These are phyloP conservation scores for Epichloe coenophiala DNA, from an alignment of 2,329 filamentous ascomycete genomes.

Conservation along the genomic window DNA sequence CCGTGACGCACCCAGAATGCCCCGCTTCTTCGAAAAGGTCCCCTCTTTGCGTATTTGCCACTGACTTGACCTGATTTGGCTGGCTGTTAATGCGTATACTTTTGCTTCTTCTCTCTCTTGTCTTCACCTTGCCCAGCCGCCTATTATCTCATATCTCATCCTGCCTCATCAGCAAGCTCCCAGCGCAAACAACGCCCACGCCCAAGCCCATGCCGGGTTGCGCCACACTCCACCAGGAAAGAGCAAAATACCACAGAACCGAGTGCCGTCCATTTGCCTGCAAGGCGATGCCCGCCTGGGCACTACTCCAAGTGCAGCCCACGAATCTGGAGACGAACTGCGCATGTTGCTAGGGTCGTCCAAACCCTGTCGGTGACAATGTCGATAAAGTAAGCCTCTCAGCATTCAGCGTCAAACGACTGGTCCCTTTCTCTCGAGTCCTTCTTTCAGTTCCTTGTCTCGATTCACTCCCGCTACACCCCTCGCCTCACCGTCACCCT, in stretches of 20 bases:
- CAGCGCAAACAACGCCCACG: not conserved
- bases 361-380: constrained; percentile 28
- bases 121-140: constrained; percentile 6
- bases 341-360: constrained; percentile 16
- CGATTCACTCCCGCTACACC: constrained; percentile 1
- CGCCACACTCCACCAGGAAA: not conserved
- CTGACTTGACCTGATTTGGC: no score
- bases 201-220: not conserved
- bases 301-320: constrained; percentile 1
- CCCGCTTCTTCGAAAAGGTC: no score
- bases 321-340: constrained; percentile 3
- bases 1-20: no score
- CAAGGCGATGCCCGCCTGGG: not conserved
- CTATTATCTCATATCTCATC: not conserved
- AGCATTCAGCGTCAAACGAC: constrained; percentile 2
- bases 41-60: no score
- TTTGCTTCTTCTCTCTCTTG: not conserved
- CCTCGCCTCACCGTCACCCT: not conserved
- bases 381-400: constrained; percentile 40
- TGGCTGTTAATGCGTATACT: no score
- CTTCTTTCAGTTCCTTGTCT: constrained; percentile 5
- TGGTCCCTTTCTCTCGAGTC: constrained; percentile 1
- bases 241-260: not conserved
- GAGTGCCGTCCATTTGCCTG: not conserved
- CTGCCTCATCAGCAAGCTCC: not conserved